phyloP scores from a whole-genome alignment of 352 stramenopile species.

The Peronosclerospora sorghi region DNA sequence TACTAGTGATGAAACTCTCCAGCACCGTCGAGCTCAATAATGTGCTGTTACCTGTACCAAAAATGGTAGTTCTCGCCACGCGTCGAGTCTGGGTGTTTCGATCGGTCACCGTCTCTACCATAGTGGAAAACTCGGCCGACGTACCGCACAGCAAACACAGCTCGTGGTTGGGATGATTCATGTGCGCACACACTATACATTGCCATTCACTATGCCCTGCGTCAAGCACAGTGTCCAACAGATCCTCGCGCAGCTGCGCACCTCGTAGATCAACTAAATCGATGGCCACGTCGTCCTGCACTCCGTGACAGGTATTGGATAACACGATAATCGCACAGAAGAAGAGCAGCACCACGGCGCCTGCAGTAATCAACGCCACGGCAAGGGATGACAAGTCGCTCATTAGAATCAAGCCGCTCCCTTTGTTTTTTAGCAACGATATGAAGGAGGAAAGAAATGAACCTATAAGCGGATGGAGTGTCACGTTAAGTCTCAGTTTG shows the following conservation, averaged over 20 bases:
- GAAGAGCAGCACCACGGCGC: slow-evolving; percentile 27
- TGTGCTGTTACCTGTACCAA: slow-evolving; percentile 18
- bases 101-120: slow-evolving; percentile 27
- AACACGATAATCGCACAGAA: slow-evolving; percentile 38
- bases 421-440: no score
- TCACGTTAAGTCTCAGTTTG: no score
- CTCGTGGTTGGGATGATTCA: slow-evolving; percentile 61
- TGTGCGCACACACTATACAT: slow-evolving; percentile 59
- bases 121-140: slow-evolving; percentile 39
- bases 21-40: slow-evolving; percentile 24
- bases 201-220: slow-evolving; percentile 56
- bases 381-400: slow-evolving; percentile 19
- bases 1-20: slow-evolving; percentile 10
- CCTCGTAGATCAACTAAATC: slow-evolving; percentile 41
- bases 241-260: slow-evolving; percentile 48
- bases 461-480: no score
- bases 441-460: no score
- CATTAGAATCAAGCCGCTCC: no score
- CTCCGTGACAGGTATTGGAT: slow-evolving; percentile 22
- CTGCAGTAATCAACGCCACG: slow-evolving; percentile 22
- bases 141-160: slow-evolving; percentile 54
- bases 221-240: slow-evolving; percentile 55
- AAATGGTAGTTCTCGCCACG: slow-evolving; percentile 17
- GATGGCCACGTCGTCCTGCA: slow-evolving; percentile 33
- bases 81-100: slow-evolving; percentile 7